Base-by-base conservation (phyloP, 148 eudicot species). In the Fagopyrum tataricum region DNA sequence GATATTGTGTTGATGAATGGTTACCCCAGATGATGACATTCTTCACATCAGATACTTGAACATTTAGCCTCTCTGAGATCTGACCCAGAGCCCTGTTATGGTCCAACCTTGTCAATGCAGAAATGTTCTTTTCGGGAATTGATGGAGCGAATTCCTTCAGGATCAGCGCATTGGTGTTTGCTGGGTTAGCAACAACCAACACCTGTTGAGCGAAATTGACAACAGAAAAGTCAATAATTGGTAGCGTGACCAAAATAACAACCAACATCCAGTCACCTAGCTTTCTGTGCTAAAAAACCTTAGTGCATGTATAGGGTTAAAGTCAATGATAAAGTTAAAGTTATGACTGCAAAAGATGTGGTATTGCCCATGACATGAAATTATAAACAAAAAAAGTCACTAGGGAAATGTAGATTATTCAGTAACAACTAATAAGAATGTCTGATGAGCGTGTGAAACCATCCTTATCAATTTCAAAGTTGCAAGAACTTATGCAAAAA, bases 71-170 rank as follows among this genome's bases (percentile, higher is more conserved):
- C 86, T 95, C 98, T 4, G 98, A 91, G 74, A 95, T 81, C 82
- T 95, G 98, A 69, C 98, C 98, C 37, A 95, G 97, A 72, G 98
- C 98, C 78, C 98, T 83, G 89, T 95, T 95, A 81, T 95, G 98
- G 82, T 95, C 98, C 85, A 95, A 76, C 85, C 98, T 88, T 62
- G 98, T 95, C 79, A 95, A 73, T 78, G 96, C 90, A 71, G 90
- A 81, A 20, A 95, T 85, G 82, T 95, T 95, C 82, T 89, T 91
- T 81, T 85, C 97, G 0, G 98, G 97, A 75, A 95, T 91, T 41
- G 98, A 95, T 76, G 98, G 98, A 6, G 98, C 98, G 76, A 86
- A 95, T 77, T 95, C 98, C 87, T 95, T 95, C 59, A 95, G 82
- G 81, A 95, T 91, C 86, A 95, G 85, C 15, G 98, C 98, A 64